A percentile compares a stretch with the other conserved stretches of the same genome.
Evolutionary conservation across 2,329 filamentous ascomycete genomes (phyloP).

Genomic region (Moelleriella libera): DNA sequence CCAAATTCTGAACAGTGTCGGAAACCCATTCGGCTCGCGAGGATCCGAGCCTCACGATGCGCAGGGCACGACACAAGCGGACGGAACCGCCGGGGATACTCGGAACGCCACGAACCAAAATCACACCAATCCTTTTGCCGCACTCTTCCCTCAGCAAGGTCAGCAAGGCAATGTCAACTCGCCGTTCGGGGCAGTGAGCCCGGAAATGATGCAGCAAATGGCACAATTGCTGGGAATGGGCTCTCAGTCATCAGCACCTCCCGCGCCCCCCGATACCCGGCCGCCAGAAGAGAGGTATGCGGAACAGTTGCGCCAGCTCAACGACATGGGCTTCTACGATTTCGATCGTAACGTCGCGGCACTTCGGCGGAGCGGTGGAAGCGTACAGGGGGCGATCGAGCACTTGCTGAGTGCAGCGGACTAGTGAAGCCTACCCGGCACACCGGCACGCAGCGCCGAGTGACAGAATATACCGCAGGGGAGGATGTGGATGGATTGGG

Average conservation of each 20-base stretch:
- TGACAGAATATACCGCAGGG: neutral
- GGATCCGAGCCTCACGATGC: constrained; percentile 11
- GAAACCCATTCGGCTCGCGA: constrained; percentile 6
- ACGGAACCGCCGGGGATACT: constrained; percentile 8
- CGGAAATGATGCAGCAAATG: constrained; percentile 41
- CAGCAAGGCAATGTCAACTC: too few relatives aligned
- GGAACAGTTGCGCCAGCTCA: constrained; percentile 78
- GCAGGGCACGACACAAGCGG: constrained; percentile 10
- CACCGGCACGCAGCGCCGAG: neutral
- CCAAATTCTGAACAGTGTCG: constrained; percentile 12
- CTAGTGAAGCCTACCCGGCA: constrained; percentile 1
- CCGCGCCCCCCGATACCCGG: constrained; percentile 60
- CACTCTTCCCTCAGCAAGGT: constrained; percentile 36
- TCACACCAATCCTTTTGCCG: constrained; percentile 51
- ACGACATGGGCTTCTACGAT: constrained; percentile 98
- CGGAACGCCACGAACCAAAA: constrained; percentile 19
- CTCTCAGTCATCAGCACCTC: constrained; percentile 15
- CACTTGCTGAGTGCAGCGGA: constrained; percentile 40
- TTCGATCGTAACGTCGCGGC: constrained; percentile 89
- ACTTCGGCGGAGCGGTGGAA: constrained; percentile 76
- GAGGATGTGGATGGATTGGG: neutral
- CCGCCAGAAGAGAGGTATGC: constrained; percentile 91
- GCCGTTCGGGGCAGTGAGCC: constrained; percentile 21
- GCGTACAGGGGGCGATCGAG: constrained; percentile 83
- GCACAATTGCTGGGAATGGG: constrained; percentile 30